Percentiles rank a stretch among this genome's conserved stretches.
Conservation (phyloP, 768 basidiomycete species). For the Boletus patriciae region DNA sequence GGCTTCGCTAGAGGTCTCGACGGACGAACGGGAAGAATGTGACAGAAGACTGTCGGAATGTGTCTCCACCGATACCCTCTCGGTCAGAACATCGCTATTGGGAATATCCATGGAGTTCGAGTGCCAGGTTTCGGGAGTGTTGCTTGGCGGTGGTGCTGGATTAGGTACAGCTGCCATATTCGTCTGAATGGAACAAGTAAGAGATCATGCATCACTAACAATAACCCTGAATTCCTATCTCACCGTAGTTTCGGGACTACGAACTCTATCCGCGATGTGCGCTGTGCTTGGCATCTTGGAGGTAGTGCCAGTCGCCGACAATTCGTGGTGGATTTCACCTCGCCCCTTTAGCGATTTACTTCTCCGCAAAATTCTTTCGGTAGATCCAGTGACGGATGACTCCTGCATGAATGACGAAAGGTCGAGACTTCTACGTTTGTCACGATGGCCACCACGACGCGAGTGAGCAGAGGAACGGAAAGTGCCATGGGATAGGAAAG, state of each 20-base stretch:
- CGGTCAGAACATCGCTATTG: not conserved
- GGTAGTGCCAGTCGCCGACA: not conserved
- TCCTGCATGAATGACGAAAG: conserved; percentile 1
- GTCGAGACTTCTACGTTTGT: conserved; percentile 21
- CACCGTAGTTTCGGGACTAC: conserved; percentile 1
- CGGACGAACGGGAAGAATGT: not conserved
- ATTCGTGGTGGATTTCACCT: not conserved
- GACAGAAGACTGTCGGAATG: not conserved
- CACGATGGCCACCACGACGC: conserved; percentile 1
- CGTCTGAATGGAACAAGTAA: conserved; percentile 5
- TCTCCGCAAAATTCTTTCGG: conserved; percentile 21
- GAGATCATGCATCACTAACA: not conserved
- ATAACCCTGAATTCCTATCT: not conserved
- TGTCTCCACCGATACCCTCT: not conserved
- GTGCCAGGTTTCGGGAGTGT: not conserved
- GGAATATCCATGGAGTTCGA: not conserved
- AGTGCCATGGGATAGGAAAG: not conserved
- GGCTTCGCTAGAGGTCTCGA: not conserved
- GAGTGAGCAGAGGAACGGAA: not conserved
- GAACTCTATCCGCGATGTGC: not conserved
- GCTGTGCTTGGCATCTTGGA: not conserved
- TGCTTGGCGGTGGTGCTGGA: not conserved
- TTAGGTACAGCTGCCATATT: not conserved
- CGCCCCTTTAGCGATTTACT: conserved; percentile 31
- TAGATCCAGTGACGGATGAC: not conserved